Conservation (phyloP, 2,329 filamentous ascomycete species). For the Colletotrichum tropicicola region DNA sequence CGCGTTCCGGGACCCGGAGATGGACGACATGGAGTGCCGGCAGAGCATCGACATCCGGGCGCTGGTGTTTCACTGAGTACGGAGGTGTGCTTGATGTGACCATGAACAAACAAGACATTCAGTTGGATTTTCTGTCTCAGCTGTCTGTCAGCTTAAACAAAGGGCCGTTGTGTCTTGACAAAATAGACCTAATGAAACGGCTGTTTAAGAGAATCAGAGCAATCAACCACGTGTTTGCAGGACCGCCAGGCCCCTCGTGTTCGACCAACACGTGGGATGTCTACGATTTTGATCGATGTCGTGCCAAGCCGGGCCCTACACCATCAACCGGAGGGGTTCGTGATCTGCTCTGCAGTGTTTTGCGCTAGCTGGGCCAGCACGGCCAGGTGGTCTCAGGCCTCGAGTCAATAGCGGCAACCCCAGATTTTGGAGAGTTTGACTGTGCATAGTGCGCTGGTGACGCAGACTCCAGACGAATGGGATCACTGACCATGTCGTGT, state of each 20-base stretch:
- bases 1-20: constrained; percentile 79
- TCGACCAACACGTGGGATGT: not conserved
- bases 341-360: not conserved
- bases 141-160: too few relatives aligned
- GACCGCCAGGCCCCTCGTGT: not conserved
- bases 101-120: not conserved
- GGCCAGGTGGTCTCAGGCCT: not conserved
- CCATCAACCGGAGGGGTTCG: not conserved
- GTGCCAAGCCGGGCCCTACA: not conserved
- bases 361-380: not conserved
- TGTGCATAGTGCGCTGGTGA: not conserved
- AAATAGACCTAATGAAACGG: too few relatives aligned
- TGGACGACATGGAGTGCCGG: constrained; percentile 74
- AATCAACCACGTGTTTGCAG: not conserved
- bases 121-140: too few relatives aligned
- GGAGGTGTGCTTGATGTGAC: too few relatives aligned
- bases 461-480: not conserved
- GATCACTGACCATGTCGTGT: too few relatives aligned
- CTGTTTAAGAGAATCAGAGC: too few relatives aligned
- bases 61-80: constrained; percentile 71
- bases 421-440: not conserved
- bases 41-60: constrained; percentile 92
- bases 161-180: too few relatives aligned
- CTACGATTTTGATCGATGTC: not conserved
- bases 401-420: not conserved